A percentile compares a stretch with the other conserved stretches of the same genome.
These are phyloP conservation scores for Mikania micrantha DNA, from an alignment of 129 eudicot species.

Conservation along the genomic window DNA sequence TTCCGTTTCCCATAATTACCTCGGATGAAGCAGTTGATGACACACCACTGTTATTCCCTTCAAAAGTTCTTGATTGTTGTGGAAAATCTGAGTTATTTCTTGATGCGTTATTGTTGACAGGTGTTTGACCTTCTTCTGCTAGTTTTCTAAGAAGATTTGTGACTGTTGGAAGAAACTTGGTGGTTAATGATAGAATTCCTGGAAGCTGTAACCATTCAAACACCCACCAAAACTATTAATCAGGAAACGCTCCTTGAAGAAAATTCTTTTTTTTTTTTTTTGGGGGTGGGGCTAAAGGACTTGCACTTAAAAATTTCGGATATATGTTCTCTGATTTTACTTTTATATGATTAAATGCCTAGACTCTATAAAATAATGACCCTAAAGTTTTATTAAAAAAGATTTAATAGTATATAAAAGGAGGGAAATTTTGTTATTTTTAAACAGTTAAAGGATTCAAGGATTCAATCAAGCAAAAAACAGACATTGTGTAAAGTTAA, in stretches of 20 bases:
- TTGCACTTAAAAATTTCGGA: background rate
- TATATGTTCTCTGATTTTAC: background rate
- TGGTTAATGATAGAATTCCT: slow-evolving; percentile 70
- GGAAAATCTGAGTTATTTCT: slow-evolving; percentile 47
- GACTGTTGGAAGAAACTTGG: slow-evolving; percentile 80
- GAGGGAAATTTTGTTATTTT: no score
- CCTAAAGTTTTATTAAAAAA: background rate
- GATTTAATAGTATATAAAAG: background rate
- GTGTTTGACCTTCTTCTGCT: slow-evolving; percentile 83
- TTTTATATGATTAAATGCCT: background rate
- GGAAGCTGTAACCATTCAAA: slow-evolving; percentile 58
- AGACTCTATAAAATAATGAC: background rate
- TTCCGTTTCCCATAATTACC: slow-evolving; percentile 52
- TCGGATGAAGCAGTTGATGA: slow-evolving; percentile 80
- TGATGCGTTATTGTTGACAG: slow-evolving; percentile 34
- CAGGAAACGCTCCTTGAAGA: background rate
- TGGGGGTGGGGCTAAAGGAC: no score
- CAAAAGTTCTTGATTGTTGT: slow-evolving; percentile 20
- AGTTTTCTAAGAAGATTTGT: slow-evolving; percentile 76
- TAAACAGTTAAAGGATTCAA: background rate
- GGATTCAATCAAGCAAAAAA: background rate
- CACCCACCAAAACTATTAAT: background rate
- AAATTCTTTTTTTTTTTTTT: background rate
- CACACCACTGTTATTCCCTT: slow-evolving; percentile 27
- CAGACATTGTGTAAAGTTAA: background rate